A percentile compares a stretch with the other conserved stretches of the same genome.
Conservation (phyloP, 192 early-diverging fungal genomes). For the Geosiphon pyriformis region DNA sequence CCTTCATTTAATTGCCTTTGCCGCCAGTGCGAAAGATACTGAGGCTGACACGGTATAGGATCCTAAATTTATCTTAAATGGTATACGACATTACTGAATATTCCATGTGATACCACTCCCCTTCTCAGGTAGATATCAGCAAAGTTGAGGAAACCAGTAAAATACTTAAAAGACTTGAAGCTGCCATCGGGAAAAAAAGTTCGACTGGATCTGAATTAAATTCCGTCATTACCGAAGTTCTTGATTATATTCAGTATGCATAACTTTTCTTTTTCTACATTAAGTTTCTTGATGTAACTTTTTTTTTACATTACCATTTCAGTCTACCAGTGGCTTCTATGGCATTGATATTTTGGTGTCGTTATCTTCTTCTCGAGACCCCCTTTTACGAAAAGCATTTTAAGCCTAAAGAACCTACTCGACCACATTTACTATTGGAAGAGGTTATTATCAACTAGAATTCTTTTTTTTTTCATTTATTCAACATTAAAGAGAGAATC, state of each 20-base stretch:
- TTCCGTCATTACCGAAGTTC: conserved; percentile 34
- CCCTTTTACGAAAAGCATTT: conserved; percentile 69
- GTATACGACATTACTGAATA: background rate
- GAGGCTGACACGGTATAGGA: conserved; percentile 26
- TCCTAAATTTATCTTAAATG: background rate
- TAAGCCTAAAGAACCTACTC: conserved; percentile 51
- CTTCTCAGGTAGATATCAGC: conserved; percentile 26
- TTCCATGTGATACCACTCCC: background rate
- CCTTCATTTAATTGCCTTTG: conserved; percentile 46
- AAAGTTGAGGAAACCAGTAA: conserved; percentile 33
- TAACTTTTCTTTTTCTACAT: conserved; percentile 1
- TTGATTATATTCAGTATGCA: conserved; percentile 42
- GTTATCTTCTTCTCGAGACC: conserved; percentile 55
- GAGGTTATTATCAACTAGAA: conserved; percentile 49
- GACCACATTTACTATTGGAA: conserved; percentile 62
- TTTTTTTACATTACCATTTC: background rate
- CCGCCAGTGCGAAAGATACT: conserved; percentile 40
- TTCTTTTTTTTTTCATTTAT: background rate
- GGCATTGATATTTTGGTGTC: conserved; percentile 58
- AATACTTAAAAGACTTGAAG: conserved; percentile 33
- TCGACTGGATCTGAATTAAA: conserved; percentile 37
- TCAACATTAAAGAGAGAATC: background rate
- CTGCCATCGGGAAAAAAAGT: conserved; percentile 33
- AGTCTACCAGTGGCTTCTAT: conserved; percentile 53
- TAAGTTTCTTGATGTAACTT: background rate